These are phyloP conservation scores for Erysimum pusillum DNA, from an alignment of 441 rosid species.

Conservation along the genomic window DNA sequence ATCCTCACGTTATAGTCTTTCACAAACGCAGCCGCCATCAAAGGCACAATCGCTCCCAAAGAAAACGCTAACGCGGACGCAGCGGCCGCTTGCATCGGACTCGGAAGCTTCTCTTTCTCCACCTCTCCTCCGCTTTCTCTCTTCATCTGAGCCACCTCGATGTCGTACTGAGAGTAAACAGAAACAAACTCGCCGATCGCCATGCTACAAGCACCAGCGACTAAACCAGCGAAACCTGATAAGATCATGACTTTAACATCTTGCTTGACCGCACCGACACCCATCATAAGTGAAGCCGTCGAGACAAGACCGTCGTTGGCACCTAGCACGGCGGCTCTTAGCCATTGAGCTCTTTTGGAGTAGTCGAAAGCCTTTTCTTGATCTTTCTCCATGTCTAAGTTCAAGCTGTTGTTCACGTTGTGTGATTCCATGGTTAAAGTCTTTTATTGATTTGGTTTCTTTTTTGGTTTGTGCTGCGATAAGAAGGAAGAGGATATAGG, in stretches of 20 bases:
- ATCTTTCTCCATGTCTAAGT: constrained; percentile 50
- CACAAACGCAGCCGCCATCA: constrained; percentile 73
- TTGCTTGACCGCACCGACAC: constrained; percentile 75
- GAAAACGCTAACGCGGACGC: constrained; percentile 84
- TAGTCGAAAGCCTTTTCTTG: constrained; percentile 59
- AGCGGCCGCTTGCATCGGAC: constrained; percentile 75
- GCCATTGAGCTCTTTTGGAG: constrained; percentile 84
- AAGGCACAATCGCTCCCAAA: constrained; percentile 75
- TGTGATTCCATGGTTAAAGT: constrained; percentile 41
- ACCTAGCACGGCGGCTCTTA: constrained; percentile 83
- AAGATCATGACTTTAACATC: constrained; percentile 76
- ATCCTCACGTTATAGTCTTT: constrained; percentile 60
- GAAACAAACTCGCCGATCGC: constrained; percentile 93
- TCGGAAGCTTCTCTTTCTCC: constrained; percentile 61
- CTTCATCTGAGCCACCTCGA: constrained; percentile 70
- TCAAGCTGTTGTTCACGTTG: constrained; percentile 47
- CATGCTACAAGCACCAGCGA: constrained; percentile 94
- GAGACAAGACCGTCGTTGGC: constrained; percentile 90
- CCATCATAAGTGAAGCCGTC: constrained; percentile 85
- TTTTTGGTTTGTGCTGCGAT: constrained; percentile 18
- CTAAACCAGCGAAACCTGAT: constrained; percentile 80
- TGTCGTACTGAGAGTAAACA: constrained; percentile 81
- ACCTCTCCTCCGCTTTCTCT: constrained; percentile 46
- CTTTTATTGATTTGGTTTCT: constrained; percentile 46
- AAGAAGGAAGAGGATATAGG: constrained; percentile 27